Evolutionary conservation across 2,329 filamentous ascomycete genomes (phyloP), one percentile per base, ranked within the genome.

Genomic region (Colletotrichum tofieldiae): DNA sequence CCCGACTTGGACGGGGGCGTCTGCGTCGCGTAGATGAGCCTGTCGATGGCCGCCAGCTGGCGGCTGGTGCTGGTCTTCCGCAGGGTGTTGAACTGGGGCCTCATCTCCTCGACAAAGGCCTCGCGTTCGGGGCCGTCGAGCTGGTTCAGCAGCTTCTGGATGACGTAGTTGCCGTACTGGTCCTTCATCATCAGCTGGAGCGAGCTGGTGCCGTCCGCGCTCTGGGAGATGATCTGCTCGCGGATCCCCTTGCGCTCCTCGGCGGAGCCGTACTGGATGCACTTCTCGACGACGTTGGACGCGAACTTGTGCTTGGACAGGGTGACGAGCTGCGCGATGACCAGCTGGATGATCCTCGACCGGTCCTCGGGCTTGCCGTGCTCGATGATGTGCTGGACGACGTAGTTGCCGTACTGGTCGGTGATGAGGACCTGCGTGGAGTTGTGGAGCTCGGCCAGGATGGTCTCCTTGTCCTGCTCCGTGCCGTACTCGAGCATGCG

Each of bases 251-350:
- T 88, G 63, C 93, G 91, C 79, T 97, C 93, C 62, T 91, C 86
- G 26, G 89, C 84, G 0, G 90, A 90, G 26, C 94, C 94, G 75
- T 88, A 89, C 67, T 93, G 86, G 72, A 98, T 92, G 79, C 95
- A 97, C 82, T 94, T 96, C 82, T 99, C 96, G 0, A 99, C 96
- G 3, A 99, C 96, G 77, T 99, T 98, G 78, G 95, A 98, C 0
- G 96, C 96, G 78, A 94, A 97, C 81, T 99, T 99, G 85, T 98
- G 94, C 85, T 95, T 98, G 35, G 95, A 98, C 77, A 94, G 92
- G 1, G 85, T 84, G 49, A 98, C 82, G 2, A 98, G 85, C 69
- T 94, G 90, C 16, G 87, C 86, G 75, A 92, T 91, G 75, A 98
- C 92, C 58, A 94, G 85, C 35, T 87, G 83, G 67, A 98, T 93